Evolutionary conservation across 495 filamentous ascomycete genomes (phyloP).

Genomic region (Neurospora sp.): DNA sequence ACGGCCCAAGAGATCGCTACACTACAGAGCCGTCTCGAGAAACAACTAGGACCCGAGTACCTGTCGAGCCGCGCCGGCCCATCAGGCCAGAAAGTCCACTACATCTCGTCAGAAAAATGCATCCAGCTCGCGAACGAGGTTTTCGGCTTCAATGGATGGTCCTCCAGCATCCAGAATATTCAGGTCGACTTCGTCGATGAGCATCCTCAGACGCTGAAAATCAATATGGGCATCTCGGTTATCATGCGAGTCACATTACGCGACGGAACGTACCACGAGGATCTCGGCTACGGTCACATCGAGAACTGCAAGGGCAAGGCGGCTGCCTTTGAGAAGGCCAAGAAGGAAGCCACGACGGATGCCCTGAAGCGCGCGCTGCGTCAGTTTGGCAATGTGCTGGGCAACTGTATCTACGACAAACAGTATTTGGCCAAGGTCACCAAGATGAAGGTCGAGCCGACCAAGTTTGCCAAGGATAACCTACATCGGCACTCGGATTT

Average conservation of each 20-base stretch:
- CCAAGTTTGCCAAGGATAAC: constrained; percentile 62
- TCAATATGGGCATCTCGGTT: constrained; percentile 75
- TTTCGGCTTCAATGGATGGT: constrained; percentile 99
- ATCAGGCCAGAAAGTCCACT: constrained; percentile 75
- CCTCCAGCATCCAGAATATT: constrained; percentile 75
- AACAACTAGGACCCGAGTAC: constrained; percentile 94
- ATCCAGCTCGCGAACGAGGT: constrained; percentile 96
- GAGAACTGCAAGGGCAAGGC: constrained; percentile 94
- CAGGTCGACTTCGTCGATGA: constrained; percentile 80
- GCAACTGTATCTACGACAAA: constrained; percentile 97
- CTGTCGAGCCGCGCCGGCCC: constrained; percentile 76
- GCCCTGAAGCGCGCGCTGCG: constrained; percentile 79
- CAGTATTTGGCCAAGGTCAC: constrained; percentile 76
- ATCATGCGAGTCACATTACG: constrained; percentile 79
- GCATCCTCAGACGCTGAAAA: constrained; percentile 48
- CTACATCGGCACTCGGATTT: constrained; percentile 73
- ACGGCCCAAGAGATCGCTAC: constrained; percentile 87
- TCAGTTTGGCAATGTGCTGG: constrained; percentile 91
- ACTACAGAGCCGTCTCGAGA: constrained; percentile 74
- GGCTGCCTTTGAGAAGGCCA: constrained; percentile 90
- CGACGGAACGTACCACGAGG: constrained; percentile 93
- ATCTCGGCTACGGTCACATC: constrained; percentile 90
- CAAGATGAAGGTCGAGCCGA: constrained; percentile 61
- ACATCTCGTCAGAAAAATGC: constrained; percentile 84
- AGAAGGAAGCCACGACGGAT: constrained; percentile 96